Percentiles rank a stretch among this genome's conserved stretches.
These are phyloP conservation scores for Citrus sinensis DNA, from an alignment of 345 rosid genomes.

Conservation along the genomic window DNA sequence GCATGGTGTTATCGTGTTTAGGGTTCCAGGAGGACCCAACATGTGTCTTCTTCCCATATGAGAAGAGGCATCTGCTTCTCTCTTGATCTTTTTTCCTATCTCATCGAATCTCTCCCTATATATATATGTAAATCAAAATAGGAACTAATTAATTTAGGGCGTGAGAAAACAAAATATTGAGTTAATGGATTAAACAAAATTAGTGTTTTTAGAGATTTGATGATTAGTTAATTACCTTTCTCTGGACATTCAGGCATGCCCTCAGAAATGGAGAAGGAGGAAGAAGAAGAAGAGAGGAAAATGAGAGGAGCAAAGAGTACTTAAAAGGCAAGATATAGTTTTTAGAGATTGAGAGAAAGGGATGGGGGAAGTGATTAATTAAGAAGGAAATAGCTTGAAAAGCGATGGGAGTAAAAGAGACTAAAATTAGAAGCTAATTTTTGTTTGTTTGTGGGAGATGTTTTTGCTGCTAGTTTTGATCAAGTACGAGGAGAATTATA, in stretches of 20 bases:
- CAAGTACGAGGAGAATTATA: conserved; percentile 10
- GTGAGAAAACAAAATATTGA: neutral
- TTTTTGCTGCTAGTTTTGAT: conserved; percentile 7
- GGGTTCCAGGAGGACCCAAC: conserved; percentile 72
- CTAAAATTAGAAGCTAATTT: conserved; percentile 20
- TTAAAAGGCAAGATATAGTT: conserved; percentile 76
- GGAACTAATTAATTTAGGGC: neutral
- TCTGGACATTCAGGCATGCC: conserved; percentile 98
- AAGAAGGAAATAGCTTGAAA: conserved; percentile 22
- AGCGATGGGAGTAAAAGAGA: conserved; percentile 7
- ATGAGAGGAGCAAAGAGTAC: conserved; percentile 37
- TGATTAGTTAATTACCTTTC: conserved; percentile 55
- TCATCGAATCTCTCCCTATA: conserved; percentile 80
- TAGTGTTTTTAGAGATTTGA: neutral
- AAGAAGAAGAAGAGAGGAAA: neutral
- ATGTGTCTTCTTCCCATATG: conserved; percentile 78
- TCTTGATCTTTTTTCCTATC: conserved; percentile 78
- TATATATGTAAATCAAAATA: neutral
- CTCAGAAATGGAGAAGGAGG: conserved; percentile 26
- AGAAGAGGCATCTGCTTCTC: conserved; percentile 68
- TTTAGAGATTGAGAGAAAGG: conserved; percentile 3
- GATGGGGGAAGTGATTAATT: conserved; percentile 14
- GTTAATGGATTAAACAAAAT: no score
- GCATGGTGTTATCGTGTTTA: conserved; percentile 91
- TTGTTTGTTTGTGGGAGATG: conserved; percentile 8